Conservation (phyloP, 75 land plant species). For the Adiantum capillusveneris region DNA sequence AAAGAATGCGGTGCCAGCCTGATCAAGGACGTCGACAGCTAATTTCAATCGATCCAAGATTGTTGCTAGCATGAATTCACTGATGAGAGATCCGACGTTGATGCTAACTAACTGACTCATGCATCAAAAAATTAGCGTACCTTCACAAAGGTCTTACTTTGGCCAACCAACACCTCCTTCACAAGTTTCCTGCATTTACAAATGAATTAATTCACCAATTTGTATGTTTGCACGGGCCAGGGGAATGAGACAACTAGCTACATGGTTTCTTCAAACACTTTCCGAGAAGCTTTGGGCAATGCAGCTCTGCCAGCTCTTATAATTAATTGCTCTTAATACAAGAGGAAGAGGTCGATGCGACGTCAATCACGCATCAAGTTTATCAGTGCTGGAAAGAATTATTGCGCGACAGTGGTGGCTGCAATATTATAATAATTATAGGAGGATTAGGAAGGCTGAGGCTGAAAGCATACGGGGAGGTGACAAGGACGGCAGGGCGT, state of each 20-base stretch:
- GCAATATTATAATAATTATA: background rate
- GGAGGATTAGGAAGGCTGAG: too few relatives aligned
- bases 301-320: background rate
- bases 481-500: background rate
- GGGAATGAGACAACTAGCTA: too few relatives aligned
- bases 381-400: background rate
- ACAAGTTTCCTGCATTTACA: conserved; percentile 11
- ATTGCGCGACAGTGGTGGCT: background rate
- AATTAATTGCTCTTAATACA: background rate
- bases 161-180: conserved; percentile 20
- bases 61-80: background rate
- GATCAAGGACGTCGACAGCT: background rate
- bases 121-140: background rate
- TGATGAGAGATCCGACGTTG: background rate
- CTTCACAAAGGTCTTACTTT: conserved; percentile 30
- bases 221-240: background rate
- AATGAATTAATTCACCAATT: background rate
- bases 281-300: too few relatives aligned
- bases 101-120: background rate
- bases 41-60: background rate
- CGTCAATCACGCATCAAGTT: background rate
- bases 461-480: background rate
- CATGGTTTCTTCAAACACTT: too few relatives aligned
- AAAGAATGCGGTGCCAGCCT: conserved; percentile 37
- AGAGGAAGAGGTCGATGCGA: background rate